Base-by-base conservation (phyloP, 2,329 filamentous ascomycete genomes). In the Colletotrichum sidae region DNA sequence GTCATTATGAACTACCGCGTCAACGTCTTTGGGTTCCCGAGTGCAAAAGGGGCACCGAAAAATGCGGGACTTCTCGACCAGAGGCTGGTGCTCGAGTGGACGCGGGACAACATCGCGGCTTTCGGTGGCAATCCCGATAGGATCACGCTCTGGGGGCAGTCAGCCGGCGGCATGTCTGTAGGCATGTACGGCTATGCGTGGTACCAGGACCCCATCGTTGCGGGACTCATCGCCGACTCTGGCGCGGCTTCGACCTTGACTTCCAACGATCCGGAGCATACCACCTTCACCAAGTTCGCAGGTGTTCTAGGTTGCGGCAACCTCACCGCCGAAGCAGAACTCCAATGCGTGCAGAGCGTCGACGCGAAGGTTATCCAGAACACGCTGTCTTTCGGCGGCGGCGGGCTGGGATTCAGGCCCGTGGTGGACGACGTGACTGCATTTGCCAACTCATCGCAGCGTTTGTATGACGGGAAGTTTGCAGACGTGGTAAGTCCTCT, bases 11-110 rank as follows among this genome's bases (percentile, higher is more conserved):
- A 76, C 65, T 73, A 76, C 59, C 70, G 73, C 9, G 47, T 72
- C 38, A 70, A 72, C 60, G 71, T 75, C 67, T 73, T 74, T 41
- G 74, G 74, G 6, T 74, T 71, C 41, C 72, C 74, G 46, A 73
- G 71, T 51, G 72, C 73, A 4, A 72, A 9, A 42, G 58, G 38
- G 64, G 65, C 58, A 70, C 77, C 34, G 69, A 65, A 11, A 70
- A 74, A 77, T 47, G 60, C 76, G 10, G 72, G 73, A 7, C 68
- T 76, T 13, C 69, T 74, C 0, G 75, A 76, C 50, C 73, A 75
- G 60, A 73, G 77, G 13, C 64, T 77, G 0, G 78, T 78, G 9
- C 55, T 78, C 3, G 72, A 77, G 57, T 79, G 76, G 76, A 69
- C 77, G 4, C 68, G 72, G 45, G 68, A 71, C 4, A 78, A 79